phyloP scores from a whole-genome alignment of 768 basidiomycete genomes.

The Strobilomyces dryophilus region DNA sequence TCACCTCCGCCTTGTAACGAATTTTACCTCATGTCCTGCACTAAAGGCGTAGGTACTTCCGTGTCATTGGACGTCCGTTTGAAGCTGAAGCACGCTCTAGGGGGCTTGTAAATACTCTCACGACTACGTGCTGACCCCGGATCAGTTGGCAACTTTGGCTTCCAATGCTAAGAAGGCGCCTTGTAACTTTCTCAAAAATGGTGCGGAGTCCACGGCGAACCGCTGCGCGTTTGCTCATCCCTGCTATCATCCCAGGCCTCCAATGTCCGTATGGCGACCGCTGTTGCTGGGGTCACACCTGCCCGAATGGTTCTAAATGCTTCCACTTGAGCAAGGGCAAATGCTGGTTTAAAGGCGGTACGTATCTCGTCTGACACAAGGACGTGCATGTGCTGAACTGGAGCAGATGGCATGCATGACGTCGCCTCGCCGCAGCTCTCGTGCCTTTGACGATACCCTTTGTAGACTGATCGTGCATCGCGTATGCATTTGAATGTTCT shows the following conservation, averaged over 20 bases:
- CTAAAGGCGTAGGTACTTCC: conserved; percentile 56
- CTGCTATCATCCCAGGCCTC: conserved; percentile 45
- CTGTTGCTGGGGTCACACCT: conserved; percentile 83
- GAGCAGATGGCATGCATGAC: conserved; percentile 41
- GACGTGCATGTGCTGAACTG: conserved; percentile 2
- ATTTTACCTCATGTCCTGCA: conserved; percentile 78
- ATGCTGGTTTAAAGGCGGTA: conserved; percentile 83
- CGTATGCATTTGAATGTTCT: conserved; percentile 6
- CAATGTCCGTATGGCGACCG: conserved; percentile 70
- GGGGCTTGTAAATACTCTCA: conserved; percentile 81
- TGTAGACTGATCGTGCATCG: conserved; percentile 4
- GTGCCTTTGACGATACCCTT: conserved; percentile 24
- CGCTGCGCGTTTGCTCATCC: conserved; percentile 3
- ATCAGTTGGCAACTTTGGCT: conserved; percentile 67
- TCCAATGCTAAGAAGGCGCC: conserved; percentile 82
- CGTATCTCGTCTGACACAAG: conserved; percentile 16
- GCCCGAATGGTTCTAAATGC: conserved; percentile 73
- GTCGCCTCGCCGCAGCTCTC: conserved; percentile 14
- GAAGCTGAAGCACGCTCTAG: conserved; percentile 30
- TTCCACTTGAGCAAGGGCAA: conserved; percentile 70
- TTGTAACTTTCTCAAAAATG: conserved; percentile 80
- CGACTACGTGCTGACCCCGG: conserved; percentile 67
- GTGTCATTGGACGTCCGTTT: conserved; percentile 1
- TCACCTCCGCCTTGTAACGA: conserved; percentile 84
- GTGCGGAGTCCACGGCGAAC: conserved; percentile 31